These are phyloP conservation scores for Daldinia caldariorum DNA, from an alignment of 495 filamentous ascomycete species.

Conservation along the genomic window DNA sequence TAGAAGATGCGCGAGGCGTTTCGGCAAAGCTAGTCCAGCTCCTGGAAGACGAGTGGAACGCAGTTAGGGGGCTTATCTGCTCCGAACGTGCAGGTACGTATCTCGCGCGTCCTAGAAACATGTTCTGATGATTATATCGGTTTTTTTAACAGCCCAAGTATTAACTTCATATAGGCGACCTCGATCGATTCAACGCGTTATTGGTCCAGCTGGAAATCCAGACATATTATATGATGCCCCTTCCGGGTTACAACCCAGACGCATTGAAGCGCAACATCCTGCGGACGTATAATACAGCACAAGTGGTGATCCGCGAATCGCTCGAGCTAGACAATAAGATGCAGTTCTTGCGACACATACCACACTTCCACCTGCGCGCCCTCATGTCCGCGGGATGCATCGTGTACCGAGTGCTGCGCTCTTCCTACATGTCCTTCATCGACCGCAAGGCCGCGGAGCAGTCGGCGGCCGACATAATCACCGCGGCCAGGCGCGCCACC, in stretches of 20 bases:
- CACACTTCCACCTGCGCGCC: slow-evolving; percentile 55
- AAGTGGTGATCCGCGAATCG: slow-evolving; percentile 46
- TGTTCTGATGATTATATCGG: not conserved
- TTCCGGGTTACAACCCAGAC: slow-evolving; percentile 47
- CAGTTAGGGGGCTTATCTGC: slow-evolving; percentile 52
- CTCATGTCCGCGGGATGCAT: slow-evolving; percentile 51
- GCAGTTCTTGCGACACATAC: slow-evolving; percentile 52
- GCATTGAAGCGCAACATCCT: slow-evolving; percentile 54
- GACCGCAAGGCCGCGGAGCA: slow-evolving; percentile 38
- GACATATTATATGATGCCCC: slow-evolving; percentile 57
- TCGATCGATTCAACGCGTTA: slow-evolving; percentile 54
- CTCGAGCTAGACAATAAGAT: slow-evolving; percentile 46
- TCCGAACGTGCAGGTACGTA: slow-evolving; percentile 54
- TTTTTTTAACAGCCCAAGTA: not conserved
- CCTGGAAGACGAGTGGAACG: slow-evolving; percentile 57
- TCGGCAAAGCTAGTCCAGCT: slow-evolving; percentile 52
- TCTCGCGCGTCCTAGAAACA: not conserved
- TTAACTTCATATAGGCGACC: slow-evolving; percentile 40
- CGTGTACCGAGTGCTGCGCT: slow-evolving; percentile 53
- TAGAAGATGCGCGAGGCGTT: slow-evolving; percentile 55
- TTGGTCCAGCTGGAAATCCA: slow-evolving; percentile 58
- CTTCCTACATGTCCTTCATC: slow-evolving; percentile 46
- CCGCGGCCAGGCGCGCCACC: slow-evolving; percentile 36
- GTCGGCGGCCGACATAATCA: slow-evolving; percentile 30
- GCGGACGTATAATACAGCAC: slow-evolving; percentile 55